Evolutionary conservation across 2,329 filamentous ascomycete genomes (phyloP).

Genomic region (Geoglossum cookeanum): DNA sequence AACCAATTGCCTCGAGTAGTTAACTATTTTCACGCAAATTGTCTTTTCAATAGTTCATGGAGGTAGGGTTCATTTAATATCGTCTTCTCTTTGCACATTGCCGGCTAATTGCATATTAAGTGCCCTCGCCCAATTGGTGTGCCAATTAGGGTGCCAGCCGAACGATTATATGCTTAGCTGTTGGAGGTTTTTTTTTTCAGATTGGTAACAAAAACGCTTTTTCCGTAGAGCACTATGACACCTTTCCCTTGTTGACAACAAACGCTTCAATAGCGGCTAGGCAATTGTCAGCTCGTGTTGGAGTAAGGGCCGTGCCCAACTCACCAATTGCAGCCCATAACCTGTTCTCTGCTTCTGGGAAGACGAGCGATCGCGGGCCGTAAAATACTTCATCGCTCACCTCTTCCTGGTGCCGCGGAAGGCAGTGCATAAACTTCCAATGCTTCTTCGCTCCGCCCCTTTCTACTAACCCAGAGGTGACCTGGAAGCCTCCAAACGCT

Average conservation of each 20-base stretch:
- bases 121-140: too few relatives aligned
- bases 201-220: too few relatives aligned
- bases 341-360: conserved; percentile 85
- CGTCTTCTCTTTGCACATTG: too few relatives aligned
- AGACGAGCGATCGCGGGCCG: conserved; percentile 65
- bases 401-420: conserved; percentile 82
- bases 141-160: too few relatives aligned
- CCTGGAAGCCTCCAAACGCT: conserved; percentile 78
- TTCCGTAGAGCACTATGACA: conserved; percentile 19
- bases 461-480: conserved; percentile 69
- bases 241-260: conserved; percentile 81
- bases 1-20: too few relatives aligned
- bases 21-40: too few relatives aligned
- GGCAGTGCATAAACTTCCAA: conserved; percentile 98
- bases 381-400: conserved; percentile 94
- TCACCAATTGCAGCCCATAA: conserved; percentile 70
- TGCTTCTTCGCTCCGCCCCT: conserved; percentile 67
- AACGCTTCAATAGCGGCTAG: conserved; percentile 65
- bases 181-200: too few relatives aligned
- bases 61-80: too few relatives aligned
- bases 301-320: conserved; percentile 16
- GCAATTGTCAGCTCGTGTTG: background rate
- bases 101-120: too few relatives aligned
- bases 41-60: too few relatives aligned
- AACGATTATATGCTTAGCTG: too few relatives aligned